Evolutionary conservation across 2,329 filamentous ascomycete species (phyloP).

Genomic region (Calonectria montana): DNA sequence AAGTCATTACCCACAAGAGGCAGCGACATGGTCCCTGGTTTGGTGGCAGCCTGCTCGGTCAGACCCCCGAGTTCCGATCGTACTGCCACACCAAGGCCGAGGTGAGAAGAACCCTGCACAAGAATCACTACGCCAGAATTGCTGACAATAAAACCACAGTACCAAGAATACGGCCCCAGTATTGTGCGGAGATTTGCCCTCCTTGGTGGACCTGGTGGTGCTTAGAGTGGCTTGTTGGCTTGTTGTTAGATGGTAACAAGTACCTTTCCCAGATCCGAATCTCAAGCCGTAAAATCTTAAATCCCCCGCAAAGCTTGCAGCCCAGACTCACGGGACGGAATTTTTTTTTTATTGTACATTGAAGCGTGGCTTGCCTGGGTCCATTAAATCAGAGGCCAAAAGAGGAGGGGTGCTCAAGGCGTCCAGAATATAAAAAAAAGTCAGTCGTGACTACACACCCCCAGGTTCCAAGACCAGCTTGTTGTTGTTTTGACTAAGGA

Average conservation of each 20-base stretch:
- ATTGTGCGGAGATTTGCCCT: slow-evolving; percentile 96
- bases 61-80: slow-evolving; percentile 97
- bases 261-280: slow-evolving; percentile 18
- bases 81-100: slow-evolving; percentile 96
- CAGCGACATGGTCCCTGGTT: slow-evolving; percentile 99
- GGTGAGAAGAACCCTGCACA: slow-evolving; percentile 53
- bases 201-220: slow-evolving; percentile 89
- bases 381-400: not conserved
- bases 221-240: slow-evolving; percentile 56
- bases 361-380: not conserved
- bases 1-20: slow-evolving; percentile 97
- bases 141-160: slow-evolving; percentile 60
- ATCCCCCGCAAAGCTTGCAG: not conserved
- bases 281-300: slow-evolving; percentile 19
- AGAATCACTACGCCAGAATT: not conserved
- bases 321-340: slow-evolving; percentile 2
- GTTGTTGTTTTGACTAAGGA: slow-evolving; percentile 3
- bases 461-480: slow-evolving; percentile 5
- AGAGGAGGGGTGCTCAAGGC: slow-evolving; percentile 6
- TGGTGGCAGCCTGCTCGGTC: slow-evolving; percentile 93
- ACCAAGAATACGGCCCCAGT: slow-evolving; percentile 95
- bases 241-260: slow-evolving; percentile 30
- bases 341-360: slow-evolving; percentile 10
- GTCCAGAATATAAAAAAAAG: slow-evolving; percentile 5
- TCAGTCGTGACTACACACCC: not conserved